Percentiles rank a stretch among this genome's conserved stretches.
These are phyloP conservation scores for Kluyveromyces nonfermentans DNA, from an alignment of 805 yeast species.

Conservation along the genomic window DNA sequence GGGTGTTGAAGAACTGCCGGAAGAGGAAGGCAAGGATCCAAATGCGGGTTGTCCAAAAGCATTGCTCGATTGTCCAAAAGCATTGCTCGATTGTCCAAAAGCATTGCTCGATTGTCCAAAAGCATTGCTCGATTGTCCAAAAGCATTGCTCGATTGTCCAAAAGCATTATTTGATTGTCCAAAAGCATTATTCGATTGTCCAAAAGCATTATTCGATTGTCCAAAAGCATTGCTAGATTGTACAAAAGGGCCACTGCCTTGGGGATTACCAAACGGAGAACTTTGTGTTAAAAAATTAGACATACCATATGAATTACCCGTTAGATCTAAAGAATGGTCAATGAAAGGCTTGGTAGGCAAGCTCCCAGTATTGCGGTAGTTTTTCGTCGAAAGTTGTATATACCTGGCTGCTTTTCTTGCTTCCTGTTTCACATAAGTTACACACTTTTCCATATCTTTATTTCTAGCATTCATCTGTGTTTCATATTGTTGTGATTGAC, in stretches of 20 bases:
- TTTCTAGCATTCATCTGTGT: slow-evolving; percentile 34
- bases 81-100: not conserved
- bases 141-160: slow-evolving; percentile 1
- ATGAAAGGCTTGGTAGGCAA: slow-evolving; percentile 27
- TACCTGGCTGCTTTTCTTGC: slow-evolving; percentile 47
- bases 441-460: slow-evolving; percentile 38
- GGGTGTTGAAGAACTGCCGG: slow-evolving; percentile 4
- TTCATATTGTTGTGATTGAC: slow-evolving; percentile 32
- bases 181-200: too few species aligned
- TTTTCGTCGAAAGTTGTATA: slow-evolving; percentile 37
- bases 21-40: slow-evolving; percentile 9
- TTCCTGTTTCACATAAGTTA: slow-evolving; percentile 31
- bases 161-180: not conserved
- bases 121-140: not conserved
- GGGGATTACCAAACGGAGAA: not conserved
- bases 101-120: slow-evolving; percentile 2
- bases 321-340: slow-evolving; percentile 27
- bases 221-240: slow-evolving; percentile 1
- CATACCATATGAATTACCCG: slow-evolving; percentile 12
- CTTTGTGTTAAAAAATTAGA: not conserved
- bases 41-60: slow-evolving; percentile 6
- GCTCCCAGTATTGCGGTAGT: slow-evolving; percentile 21
- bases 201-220: not conserved
- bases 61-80: slow-evolving; percentile 1
- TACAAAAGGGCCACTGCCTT: too few species aligned